These are phyloP conservation scores for Didymella glomerata DNA, from an alignment of 2,329 filamentous ascomycete genomes.

Conservation along the genomic window DNA sequence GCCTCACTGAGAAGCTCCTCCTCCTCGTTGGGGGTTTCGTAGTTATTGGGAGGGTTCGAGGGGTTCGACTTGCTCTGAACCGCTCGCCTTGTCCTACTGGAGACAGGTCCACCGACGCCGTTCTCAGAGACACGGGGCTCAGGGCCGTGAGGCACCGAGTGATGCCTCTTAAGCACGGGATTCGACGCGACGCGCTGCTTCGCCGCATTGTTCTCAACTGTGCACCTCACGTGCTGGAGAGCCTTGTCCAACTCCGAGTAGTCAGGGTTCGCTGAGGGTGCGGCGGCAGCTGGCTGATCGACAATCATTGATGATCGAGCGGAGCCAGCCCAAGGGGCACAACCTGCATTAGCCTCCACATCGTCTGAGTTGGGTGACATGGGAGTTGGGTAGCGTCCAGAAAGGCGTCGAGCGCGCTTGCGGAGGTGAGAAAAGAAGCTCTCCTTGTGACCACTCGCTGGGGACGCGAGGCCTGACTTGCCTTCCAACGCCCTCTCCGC, in stretches of 20 bases:
- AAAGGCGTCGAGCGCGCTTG: conserved; percentile 90
- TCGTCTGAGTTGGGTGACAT: conserved; percentile 84
- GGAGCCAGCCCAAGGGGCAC: conserved; percentile 80
- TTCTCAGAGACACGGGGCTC: conserved; percentile 68
- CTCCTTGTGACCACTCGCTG: conserved; percentile 83
- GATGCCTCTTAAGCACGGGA: conserved; percentile 59
- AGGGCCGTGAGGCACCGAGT: conserved; percentile 55
- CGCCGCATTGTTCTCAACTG: conserved; percentile 59
- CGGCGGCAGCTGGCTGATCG: conserved; percentile 61
- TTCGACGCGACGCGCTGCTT: conserved; percentile 54
- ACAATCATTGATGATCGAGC: conserved; percentile 85
- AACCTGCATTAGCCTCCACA: conserved; percentile 90
- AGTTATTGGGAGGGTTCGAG: conserved; percentile 80
- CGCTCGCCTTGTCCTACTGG: conserved; percentile 80
- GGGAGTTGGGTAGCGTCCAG: conserved; percentile 85
- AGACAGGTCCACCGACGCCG: conserved; percentile 65
- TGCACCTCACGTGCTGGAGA: conserved; percentile 67
- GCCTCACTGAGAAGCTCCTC: conserved; percentile 95
- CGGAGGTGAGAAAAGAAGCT: conserved; percentile 98
- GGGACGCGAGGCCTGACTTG: conserved; percentile 76
- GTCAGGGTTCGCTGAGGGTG: conserved; percentile 59
- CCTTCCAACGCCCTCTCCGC: conserved; percentile 91
- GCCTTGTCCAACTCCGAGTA: conserved; percentile 69
- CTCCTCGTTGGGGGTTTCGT: conserved; percentile 95
- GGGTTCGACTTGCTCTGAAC: conserved; percentile 75